A percentile compares a stretch with the other conserved stretches of the same genome.
These are phyloP conservation scores for Auriculariales sp. DNA, from an alignment of 768 basidiomycete species.

Conservation along the genomic window DNA sequence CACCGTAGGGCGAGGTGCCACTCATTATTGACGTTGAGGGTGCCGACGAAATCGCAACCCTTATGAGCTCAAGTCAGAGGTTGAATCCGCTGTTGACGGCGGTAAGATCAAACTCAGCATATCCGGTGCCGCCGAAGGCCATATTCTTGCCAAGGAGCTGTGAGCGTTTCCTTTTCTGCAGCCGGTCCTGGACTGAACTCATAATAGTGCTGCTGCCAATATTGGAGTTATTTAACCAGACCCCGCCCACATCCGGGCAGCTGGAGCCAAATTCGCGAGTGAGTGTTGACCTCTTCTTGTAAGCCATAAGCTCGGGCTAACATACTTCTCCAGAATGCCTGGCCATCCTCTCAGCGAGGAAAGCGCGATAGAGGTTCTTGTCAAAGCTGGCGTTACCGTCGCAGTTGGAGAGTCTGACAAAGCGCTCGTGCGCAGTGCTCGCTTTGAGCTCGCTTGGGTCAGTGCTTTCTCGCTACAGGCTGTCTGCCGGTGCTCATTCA, in stretches of 20 bases:
- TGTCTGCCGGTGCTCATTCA: neutral
- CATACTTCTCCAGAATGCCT: conserved; percentile 11
- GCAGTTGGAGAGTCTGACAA: conserved; percentile 15
- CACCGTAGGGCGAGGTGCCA: conserved; percentile 45
- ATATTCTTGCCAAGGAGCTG: conserved; percentile 59
- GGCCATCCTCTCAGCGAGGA: conserved; percentile 22
- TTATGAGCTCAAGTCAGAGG: conserved; percentile 56
- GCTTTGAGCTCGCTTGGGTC: conserved; percentile 6
- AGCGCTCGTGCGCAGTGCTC: conserved; percentile 18
- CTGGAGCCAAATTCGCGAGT: conserved; percentile 20
- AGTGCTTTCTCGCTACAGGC: conserved; percentile 20
- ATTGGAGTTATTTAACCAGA: conserved; percentile 25
- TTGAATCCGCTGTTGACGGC: conserved; percentile 38
- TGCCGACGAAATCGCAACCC: conserved; percentile 58
- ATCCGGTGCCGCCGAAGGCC: conserved; percentile 45
- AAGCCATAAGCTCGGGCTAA: neutral
- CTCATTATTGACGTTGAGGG: conserved; percentile 53
- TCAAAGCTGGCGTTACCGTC: conserved; percentile 18
- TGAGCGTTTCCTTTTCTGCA: conserved; percentile 7
- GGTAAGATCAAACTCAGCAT: conserved; percentile 49
- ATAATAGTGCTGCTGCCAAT: conserved; percentile 7
- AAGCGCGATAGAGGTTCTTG: conserved; percentile 17
- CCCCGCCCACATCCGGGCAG: conserved; percentile 19
- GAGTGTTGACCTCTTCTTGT: neutral
- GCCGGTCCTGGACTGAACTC: neutral